These are phyloP conservation scores for Pleurotus citrinopileatus DNA, from an alignment of 768 basidiomycete species.

Conservation along the genomic window DNA sequence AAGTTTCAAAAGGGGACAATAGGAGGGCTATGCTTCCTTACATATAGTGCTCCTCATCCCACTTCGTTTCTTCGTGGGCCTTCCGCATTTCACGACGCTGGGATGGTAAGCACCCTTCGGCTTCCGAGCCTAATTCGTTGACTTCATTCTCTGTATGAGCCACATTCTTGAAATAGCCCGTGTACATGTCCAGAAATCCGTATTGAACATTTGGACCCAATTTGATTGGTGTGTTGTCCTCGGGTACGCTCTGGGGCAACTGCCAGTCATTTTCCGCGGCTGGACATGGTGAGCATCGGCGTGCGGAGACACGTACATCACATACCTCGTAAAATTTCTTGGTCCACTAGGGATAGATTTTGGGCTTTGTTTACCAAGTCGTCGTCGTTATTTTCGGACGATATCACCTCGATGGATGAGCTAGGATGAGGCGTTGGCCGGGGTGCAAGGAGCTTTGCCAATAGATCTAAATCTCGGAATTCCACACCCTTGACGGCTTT, in stretches of 20 bases:
- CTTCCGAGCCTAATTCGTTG: conserved; percentile 71
- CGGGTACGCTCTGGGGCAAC: conserved; percentile 59
- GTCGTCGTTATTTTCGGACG: conserved; percentile 24
- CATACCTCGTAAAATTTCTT: conserved; percentile 59
- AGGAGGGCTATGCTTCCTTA: conserved; percentile 27
- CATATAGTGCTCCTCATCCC: conserved; percentile 86
- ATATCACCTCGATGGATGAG: conserved; percentile 59
- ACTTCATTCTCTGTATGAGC: conserved; percentile 78
- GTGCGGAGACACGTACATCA: background rate
- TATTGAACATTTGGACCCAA: conserved; percentile 50
- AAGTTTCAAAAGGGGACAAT: conserved; percentile 3
- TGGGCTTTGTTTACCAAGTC: background rate
- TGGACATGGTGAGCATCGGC: conserved; percentile 25
- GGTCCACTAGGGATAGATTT: conserved; percentile 36
- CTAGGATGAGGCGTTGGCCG: conserved; percentile 34
- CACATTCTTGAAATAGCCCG: conserved; percentile 73
- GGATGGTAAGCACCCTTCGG: conserved; percentile 48
- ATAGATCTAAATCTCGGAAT: conserved; percentile 76
- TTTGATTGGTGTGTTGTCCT: conserved; percentile 33
- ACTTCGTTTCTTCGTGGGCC: conserved; percentile 70
- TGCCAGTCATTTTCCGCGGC: conserved; percentile 82
- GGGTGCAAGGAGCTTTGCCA: conserved; percentile 77
- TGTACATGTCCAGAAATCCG: conserved; percentile 74
- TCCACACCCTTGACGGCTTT: conserved; percentile 65
- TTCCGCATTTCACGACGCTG: conserved; percentile 56